These are phyloP conservation scores for Chlorokybus atmophyticus DNA, from an alignment of 139 green algal species.

Conservation along the genomic window DNA sequence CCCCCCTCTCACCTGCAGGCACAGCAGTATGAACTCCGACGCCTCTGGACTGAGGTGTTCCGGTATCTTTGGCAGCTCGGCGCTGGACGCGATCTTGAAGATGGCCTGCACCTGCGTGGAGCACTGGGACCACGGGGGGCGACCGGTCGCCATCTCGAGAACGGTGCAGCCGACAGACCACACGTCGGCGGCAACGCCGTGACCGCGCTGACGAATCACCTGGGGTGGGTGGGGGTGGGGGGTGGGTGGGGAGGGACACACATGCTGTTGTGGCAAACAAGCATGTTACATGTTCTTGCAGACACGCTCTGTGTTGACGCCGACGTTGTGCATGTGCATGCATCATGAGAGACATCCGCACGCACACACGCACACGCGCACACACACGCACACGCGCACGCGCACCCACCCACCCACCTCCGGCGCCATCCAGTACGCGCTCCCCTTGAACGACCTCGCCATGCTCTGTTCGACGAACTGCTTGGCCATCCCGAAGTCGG, in stretches of 20 bases:
- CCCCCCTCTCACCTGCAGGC: no score
- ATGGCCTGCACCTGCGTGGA: constrained; percentile 64
- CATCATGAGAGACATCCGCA: no score
- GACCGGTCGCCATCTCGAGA: constrained; percentile 36
- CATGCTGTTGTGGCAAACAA: no score
- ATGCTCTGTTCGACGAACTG: constrained; percentile 36
- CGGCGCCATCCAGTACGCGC: constrained; percentile 30
- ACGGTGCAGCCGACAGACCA: constrained; percentile 39
- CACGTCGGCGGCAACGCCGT: constrained; percentile 24
- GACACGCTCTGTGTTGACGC: no score
- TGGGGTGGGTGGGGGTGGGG: no score
- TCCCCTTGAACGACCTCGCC: constrained; percentile 22
- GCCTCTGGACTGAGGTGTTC: constrained; percentile 53
- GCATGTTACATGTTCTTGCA: no score
- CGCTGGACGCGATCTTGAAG: constrained; percentile 77
- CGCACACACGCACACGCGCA: no score
- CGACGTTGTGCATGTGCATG: no score
- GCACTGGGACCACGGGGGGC: constrained; percentile 32
- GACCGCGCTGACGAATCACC: no score
- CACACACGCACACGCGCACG: no score
- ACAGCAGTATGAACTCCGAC: constrained; percentile 80
- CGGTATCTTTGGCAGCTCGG: constrained; percentile 49
- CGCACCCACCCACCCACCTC: no score
- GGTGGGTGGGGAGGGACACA: no score
- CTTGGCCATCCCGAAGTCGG: constrained; percentile 42